Evolutionary conservation across 495 filamentous ascomycete species (phyloP), one percentile per base, ranked within the genome.

Genomic region (Xylaria flabelliformis): DNA sequence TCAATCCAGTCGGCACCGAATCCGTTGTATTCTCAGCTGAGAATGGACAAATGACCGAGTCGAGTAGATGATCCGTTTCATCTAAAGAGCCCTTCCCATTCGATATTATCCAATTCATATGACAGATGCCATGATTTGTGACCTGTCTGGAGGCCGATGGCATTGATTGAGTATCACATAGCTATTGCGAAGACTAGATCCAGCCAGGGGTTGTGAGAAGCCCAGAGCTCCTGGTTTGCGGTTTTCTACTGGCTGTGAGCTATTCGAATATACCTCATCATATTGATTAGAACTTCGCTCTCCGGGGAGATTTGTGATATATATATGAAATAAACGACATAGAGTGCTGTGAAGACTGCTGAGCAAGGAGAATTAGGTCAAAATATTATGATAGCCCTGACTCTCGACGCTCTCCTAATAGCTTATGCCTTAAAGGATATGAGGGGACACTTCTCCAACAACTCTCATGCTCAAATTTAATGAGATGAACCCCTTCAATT

Each of bases 11-110:
- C 56, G 67, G 55, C 56, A 24, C 24, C 29, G 63, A 19, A 42
- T 41, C 29, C 50, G 29, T 55, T 42, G 41, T 59, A 42, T 61
- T 61, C 36, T 46, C 29, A 69, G 51, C 24, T 61, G 13, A 26
- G n/a, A 26, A 48, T 19, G 17, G 50, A n/a, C 10, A n/a, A 8
- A 32, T 2, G 48, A 67, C 19, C 26, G 13, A 26, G 32, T 53
- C 50, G 29, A 53, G 46, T 5, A 67, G 24, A 24, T 29, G 65
- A 44, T 24, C 15, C 6, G 46, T 58, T 58, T 58, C 51, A 50
- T 63, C 41, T 41, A 41, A 32, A 29, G 8, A 7, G 9, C 32
- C 15, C 8, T 24, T 56, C 34, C 19, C 17, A 1, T 15, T 46
- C 13, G n/a, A 21, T 56, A 36, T 56, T 13, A 17, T 39, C 4